Evolutionary conservation across 805 yeast genomes (phyloP), one percentile per base, ranked within the genome.

Genomic region (Ogataea methylovora): DNA sequence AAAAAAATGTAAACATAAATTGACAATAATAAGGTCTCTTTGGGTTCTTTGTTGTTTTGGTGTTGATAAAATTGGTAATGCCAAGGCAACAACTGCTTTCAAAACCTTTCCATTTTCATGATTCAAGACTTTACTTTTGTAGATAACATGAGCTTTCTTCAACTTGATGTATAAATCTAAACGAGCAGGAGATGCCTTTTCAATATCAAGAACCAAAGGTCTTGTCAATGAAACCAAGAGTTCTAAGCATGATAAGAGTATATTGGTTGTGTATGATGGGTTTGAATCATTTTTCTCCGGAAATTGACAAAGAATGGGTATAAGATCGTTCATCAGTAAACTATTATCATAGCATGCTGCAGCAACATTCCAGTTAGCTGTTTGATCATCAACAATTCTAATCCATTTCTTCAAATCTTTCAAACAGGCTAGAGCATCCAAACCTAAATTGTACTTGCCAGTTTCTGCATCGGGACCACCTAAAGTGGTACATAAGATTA

Each of bases 381-480:
- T 69, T 28, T 69, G 69, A 37, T 84, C 92, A 55, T 90, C 97
- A 30, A 84, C 88, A 1, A 81, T 67, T 44, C 76, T 77, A 35
- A 92, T 71, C 96, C 97, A 90, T 45, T 83, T 69, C 52, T 85
- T 86, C 41, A 92, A 58, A 58, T 92, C 98, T 45, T 83, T 80
- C 22, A 92, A 59, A 58, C 97, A 86, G 1, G 87, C 87, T 36
- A 74, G 54, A 2, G 94, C 94, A 49, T 90, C 97, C 39, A 81
- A 86, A 9, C 97, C 97, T 3, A 88, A 67, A 39, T 73, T 75
- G 49, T 92, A 92, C 2, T 58, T 54, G 4, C 59, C 54, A 0
- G 79, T 63, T 1, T 79, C 58, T 31, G 79, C 73, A 56, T 88
- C 96, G 1, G 79, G 72, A 2, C 97, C 97, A 35, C 98, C 98